A percentile compares a stretch with the other conserved stretches of the same genome.
Conservation (phyloP, 805 yeast genomes). For the Monosporozyma aerobia region DNA sequence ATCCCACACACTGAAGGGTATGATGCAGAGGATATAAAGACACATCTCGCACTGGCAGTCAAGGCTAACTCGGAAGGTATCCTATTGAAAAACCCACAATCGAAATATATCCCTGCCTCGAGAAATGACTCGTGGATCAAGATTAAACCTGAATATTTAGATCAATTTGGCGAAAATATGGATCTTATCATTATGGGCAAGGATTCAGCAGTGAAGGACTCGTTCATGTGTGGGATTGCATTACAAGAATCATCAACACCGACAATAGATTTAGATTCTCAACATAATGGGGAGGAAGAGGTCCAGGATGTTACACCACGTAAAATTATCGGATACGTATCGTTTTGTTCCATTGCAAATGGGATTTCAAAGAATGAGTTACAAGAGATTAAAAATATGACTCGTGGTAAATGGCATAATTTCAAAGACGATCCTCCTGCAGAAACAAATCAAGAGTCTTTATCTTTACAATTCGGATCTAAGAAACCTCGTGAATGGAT, state of each 20-base stretch:
- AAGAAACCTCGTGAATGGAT: slow-evolving; percentile 69
- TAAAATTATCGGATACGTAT: slow-evolving; percentile 35
- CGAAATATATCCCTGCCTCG: slow-evolving; percentile 52
- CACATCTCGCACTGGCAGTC: slow-evolving; percentile 49
- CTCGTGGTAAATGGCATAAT: slow-evolving; percentile 54
- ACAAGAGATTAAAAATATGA: slow-evolving; percentile 44
- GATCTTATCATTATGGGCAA: slow-evolving; percentile 77
- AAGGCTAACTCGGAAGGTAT: slow-evolving; percentile 69
- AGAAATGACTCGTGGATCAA: slow-evolving; percentile 71
- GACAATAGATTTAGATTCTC: slow-evolving; percentile 5
- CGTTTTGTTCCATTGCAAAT: slow-evolving; percentile 76
- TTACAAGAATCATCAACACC: slow-evolving; percentile 29
- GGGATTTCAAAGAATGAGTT: slow-evolving; percentile 66
- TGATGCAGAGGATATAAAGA: slow-evolving; percentile 44
- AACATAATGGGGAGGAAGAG: slow-evolving; percentile 7
- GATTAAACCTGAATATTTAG: slow-evolving; percentile 83
- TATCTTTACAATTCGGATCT: slow-evolving; percentile 44
- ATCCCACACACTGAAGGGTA: slow-evolving; percentile 34
- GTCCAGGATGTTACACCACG: slow-evolving; percentile 5
- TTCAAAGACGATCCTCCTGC: slow-evolving; percentile 36
- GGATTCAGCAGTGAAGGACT: slow-evolving; percentile 56
- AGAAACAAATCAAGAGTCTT: background rate
- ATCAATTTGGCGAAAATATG: slow-evolving; percentile 76
- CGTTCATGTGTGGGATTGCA: slow-evolving; percentile 66
- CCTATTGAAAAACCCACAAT: slow-evolving; percentile 55